These are phyloP conservation scores for Aspergillus fischeri DNA, from an alignment of 2,329 filamentous ascomycete species.

Conservation along the genomic window DNA sequence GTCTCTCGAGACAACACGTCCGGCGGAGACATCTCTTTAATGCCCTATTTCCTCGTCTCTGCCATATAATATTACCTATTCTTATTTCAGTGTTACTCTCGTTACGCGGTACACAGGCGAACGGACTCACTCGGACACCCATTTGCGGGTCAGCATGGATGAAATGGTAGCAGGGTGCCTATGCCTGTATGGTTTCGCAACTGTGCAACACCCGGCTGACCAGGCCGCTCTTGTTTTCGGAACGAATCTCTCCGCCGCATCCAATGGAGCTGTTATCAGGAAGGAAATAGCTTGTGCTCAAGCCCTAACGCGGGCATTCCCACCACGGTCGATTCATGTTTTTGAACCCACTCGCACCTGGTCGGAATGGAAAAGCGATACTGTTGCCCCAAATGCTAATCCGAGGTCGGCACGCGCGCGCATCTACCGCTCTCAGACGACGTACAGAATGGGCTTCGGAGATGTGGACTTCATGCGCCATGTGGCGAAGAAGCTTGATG, in stretches of 20 bases:
- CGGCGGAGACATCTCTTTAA: background rate
- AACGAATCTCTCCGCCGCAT: background rate
- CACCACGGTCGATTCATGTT: background rate
- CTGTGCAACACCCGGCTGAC: background rate
- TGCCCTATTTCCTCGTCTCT: background rate
- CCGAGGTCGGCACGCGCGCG: background rate
- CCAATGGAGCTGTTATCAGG: background rate
- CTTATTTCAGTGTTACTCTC: background rate
- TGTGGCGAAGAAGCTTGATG: slow-evolving; percentile 14
- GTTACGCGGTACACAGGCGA: background rate
- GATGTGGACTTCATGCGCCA: slow-evolving; percentile 20
- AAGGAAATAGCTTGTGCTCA: background rate
- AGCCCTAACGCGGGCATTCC: background rate
- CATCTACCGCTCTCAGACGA: slow-evolving; percentile 15
- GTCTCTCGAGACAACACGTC: background rate
- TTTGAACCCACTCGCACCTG: background rate
- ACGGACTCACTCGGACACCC: background rate
- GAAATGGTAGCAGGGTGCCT: background rate
- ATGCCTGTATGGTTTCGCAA: background rate
- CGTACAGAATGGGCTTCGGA: slow-evolving; percentile 19
- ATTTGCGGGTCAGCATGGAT: background rate
- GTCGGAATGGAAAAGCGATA: background rate
- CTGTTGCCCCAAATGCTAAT: background rate
- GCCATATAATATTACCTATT: background rate
- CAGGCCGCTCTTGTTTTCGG: background rate